Evolutionary conservation across 306 rosid genomes (phyloP), one percentile per base, ranked within the genome.

Genomic region (Cucurbita argyrosperma): DNA sequence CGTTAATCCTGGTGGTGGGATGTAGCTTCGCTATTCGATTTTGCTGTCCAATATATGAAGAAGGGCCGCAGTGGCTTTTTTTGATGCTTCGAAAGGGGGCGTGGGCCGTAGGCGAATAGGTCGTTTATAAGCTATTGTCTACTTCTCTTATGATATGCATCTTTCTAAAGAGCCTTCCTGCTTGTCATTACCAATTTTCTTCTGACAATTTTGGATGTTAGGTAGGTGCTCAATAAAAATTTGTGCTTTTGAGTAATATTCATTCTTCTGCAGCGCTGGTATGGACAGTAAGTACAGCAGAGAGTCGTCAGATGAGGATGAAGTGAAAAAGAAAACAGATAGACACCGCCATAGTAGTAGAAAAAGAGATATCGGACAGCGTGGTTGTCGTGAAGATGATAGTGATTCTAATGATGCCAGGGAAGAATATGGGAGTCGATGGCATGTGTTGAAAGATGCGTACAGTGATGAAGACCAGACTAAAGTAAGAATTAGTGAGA

Each of bases 281-380:
- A 89, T 87, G 96, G 96, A 87, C 53, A 84, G 84, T 71, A 71
- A 70, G 38, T 49, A 81, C 61, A 65, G 77, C 38, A 74, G 87
- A 10, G 87, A 85, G 39, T 86, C 85, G 23, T 86, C 89, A 0
- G 79, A 85, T 47, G 89, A 85, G 23, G 86, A 82, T 51, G 76
- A 75, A 26, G 37, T 53, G 55, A 80, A 75, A 71, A 75, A 45
- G 19, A 72, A 53, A 39, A 80, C 74, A 53, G 88, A 78, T 76
- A 80, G 47, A 42, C 12, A 49, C 64, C 80, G 42, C 49, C 75
- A n/a, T 53, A 23, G 39, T 18, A 78, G 78, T 69, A 66, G 77
- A 43, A 80, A 21, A 80, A 76, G 47, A 15, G 76, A 73, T 56
- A 73, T 82, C 23, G 78, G 78, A 74, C 42, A 40, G 21, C 74